Evolutionary conservation across 2,329 filamentous ascomycete species (phyloP).

Genomic region (Alternaria infectoria): DNA sequence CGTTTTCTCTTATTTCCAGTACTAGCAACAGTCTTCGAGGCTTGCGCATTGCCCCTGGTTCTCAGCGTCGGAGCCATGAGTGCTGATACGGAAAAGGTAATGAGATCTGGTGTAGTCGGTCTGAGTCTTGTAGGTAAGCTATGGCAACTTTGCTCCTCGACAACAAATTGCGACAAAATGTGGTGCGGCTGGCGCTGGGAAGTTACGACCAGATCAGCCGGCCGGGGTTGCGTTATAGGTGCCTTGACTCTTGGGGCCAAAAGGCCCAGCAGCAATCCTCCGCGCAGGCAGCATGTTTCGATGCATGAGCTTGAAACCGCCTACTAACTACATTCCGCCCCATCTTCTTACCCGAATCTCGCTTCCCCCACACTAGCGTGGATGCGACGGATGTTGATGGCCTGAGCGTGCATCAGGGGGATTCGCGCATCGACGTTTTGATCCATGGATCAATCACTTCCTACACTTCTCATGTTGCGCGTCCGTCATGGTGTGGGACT

Average conservation of each 20-base stretch:
- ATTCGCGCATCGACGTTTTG: not conserved
- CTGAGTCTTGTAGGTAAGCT: not conserved
- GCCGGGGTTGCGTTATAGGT: not conserved
- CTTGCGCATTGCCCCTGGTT: not conserved
- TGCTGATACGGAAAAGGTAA: not conserved
- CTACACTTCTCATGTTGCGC: too few relatives aligned
- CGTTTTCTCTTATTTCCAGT: not conserved
- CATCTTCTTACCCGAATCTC: not conserved
- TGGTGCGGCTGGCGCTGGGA: not conserved
- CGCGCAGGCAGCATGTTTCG: not conserved
- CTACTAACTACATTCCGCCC: not conserved
- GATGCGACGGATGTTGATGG: not conserved
- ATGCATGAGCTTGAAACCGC: not conserved
- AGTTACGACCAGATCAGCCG: not conserved
- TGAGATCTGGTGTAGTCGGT: not conserved
- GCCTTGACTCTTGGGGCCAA: not conserved
- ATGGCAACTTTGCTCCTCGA: not conserved
- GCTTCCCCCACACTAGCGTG: constrained; percentile 1
- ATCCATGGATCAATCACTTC: too few relatives aligned
- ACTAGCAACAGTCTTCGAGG: not conserved
- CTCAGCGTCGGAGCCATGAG: not conserved
- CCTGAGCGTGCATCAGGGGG: not conserved
- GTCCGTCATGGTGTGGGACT: too few relatives aligned
- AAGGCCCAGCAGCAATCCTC: constrained; percentile 1
- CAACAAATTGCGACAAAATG: not conserved